These are phyloP conservation scores for Diplogelasinospora grovesii DNA, from an alignment of 495 filamentous ascomycete species.

Conservation along the genomic window DNA sequence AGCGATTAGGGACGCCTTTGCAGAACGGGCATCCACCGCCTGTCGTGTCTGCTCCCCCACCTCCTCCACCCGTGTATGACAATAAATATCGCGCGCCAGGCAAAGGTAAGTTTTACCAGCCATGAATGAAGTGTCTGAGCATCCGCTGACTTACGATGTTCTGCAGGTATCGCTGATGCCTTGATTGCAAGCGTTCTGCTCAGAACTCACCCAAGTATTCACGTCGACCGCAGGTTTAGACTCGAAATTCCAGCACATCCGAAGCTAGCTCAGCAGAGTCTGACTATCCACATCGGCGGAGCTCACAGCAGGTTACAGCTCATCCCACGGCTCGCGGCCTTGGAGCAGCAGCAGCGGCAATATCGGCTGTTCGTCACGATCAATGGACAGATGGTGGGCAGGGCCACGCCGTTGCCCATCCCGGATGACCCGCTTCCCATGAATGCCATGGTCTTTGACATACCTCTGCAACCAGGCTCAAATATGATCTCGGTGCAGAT, in stretches of 20 bases:
- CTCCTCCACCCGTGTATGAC: slow-evolving; percentile 20
- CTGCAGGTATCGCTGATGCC: slow-evolving; percentile 40
- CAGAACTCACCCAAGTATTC: slow-evolving; percentile 57
- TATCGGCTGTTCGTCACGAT: slow-evolving; percentile 24
- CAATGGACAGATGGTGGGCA: slow-evolving; percentile 53
- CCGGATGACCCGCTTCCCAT: slow-evolving; percentile 39
- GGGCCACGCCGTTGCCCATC: slow-evolving; percentile 37
- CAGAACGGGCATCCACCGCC: slow-evolving; percentile 17
- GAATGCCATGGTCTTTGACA: slow-evolving; percentile 52
- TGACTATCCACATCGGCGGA: slow-evolving; percentile 57
- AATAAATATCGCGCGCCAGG: slow-evolving; percentile 37
- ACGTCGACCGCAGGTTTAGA: slow-evolving; percentile 44
- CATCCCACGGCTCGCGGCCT: slow-evolving; percentile 49
- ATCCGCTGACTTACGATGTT: too few species aligned
- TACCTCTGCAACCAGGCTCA: slow-evolving; percentile 51
- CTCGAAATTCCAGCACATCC: slow-evolving; percentile 55
- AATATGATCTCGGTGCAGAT: slow-evolving; percentile 62
- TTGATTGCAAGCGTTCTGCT: slow-evolving; percentile 61
- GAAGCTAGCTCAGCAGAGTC: slow-evolving; percentile 56
- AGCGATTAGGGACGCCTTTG: slow-evolving; percentile 22
- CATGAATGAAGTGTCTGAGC: too few species aligned
- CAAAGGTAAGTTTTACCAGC: slow-evolving; percentile 45
- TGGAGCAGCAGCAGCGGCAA: slow-evolving; percentile 41
- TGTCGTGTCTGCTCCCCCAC: slow-evolving; percentile 4
- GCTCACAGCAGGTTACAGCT: slow-evolving; percentile 61